Evolutionary conservation across 768 basidiomycete species (phyloP), one percentile per base, ranked within the genome.

Genomic region (Hirschioporus abietinus): DNA sequence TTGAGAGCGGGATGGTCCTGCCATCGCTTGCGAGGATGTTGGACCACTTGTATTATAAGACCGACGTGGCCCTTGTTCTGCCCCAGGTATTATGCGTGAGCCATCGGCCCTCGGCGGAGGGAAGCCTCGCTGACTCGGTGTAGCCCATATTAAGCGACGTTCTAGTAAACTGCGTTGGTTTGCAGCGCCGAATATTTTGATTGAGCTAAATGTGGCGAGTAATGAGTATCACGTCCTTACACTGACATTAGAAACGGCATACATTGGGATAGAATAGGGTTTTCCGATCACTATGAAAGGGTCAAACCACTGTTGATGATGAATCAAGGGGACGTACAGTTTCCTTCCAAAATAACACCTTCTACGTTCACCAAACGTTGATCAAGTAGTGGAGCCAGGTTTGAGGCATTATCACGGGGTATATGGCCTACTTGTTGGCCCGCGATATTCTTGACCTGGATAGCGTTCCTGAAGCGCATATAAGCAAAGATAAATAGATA

Each of bases 381-480:
- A 73, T 96, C 94, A 63, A 95, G 83, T 25, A 95, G 78, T 0
- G 90, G 87, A 5, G 93, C 83, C 20, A 95, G 78, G 70, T 84
- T 83, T 0, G 74, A 64, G 0, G 86, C 91, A 15, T 89, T 81
- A 24, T 76, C 77, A 35, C 84, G 82, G 1, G 91, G 88, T 25
- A 95, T 73, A 76, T 95, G 94, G 1, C 94, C 94, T 1, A 96
- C 93, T 82, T 94, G 90, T 15, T 78, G 78, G 0, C 81, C 79
- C 1, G 83, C 80, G 58, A 94, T 93, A 72, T 96, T 96, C 73
- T 84, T 81, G 27, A 95, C 93, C 78, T 92, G 86, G 26, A 93
- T 88, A 1, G 91, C 89, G 75, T 93, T 92, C 30, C 89, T 92
- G 65, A 59, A 30, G 24, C 20, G 6, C 24, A 35, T 15, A 42